Percentiles rank a stretch among this genome's conserved stretches.
These are phyloP conservation scores for Chlamydomonas sp. DNA, from an alignment of 139 green algal genomes.

Conservation along the genomic window DNA sequence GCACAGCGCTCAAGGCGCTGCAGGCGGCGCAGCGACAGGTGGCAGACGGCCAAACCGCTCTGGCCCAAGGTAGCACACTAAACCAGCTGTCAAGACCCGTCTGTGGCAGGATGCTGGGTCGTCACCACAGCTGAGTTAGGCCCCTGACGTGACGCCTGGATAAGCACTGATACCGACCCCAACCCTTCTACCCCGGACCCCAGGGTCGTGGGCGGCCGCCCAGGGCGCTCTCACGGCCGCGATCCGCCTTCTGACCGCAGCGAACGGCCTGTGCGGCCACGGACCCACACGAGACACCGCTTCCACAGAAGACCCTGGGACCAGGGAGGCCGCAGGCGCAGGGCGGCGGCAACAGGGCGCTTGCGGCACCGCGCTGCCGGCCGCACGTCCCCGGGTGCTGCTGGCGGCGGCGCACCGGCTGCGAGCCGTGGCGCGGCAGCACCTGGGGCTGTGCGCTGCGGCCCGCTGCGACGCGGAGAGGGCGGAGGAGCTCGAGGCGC, in stretches of 20 bases:
- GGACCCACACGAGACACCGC: not conserved
- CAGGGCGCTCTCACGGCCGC: constrained; percentile 4
- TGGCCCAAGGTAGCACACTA: no score
- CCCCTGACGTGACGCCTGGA: not conserved
- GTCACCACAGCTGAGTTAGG: no score
- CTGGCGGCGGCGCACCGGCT: constrained; percentile 11
- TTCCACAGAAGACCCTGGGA: not conserved
- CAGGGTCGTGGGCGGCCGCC: not conserved
- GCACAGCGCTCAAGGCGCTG: no score
- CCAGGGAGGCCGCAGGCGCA: not conserved
- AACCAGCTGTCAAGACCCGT: no score
- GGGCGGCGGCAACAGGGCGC: not conserved
- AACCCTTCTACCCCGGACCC: not conserved
- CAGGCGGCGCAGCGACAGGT: no score
- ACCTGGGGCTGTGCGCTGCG: not conserved
- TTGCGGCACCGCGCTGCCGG: no score
- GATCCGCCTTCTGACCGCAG: constrained; percentile 14
- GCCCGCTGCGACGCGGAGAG: not conserved
- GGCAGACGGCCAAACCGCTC: no score
- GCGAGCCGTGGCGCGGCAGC: not conserved
- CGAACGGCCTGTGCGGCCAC: not conserved
- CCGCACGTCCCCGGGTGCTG: not conserved
- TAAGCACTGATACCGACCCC: not conserved
- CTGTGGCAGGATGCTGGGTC: no score
- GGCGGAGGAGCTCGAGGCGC: not conserved